Percentiles rank a stretch among this genome's conserved stretches.
phyloP scores from a whole-genome alignment of 2,329 filamentous ascomycete species.

The Ramichloridium luteum region DNA sequence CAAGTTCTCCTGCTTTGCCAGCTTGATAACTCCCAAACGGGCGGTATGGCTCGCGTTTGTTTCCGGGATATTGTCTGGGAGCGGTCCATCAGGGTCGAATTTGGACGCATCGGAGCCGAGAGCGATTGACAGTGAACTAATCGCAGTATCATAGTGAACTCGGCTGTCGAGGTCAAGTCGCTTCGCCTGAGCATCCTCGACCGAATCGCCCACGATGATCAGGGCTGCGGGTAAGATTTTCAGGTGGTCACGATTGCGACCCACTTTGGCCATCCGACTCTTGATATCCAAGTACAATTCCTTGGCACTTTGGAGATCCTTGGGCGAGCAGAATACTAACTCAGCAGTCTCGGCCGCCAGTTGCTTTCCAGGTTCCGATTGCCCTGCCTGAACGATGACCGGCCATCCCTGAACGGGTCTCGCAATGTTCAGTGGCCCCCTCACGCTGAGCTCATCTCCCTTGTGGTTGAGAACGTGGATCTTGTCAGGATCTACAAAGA shows the following conservation, averaged over 20 bases:
- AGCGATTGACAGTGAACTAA: slow-evolving; percentile 14
- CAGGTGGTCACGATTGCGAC: slow-evolving; percentile 13
- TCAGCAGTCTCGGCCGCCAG: slow-evolving; percentile 18
- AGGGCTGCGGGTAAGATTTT: slow-evolving; percentile 19
- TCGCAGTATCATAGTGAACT: slow-evolving; percentile 17
- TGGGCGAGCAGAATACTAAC: slow-evolving; percentile 16
- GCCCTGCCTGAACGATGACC: slow-evolving; percentile 19
- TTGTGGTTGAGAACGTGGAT: slow-evolving; percentile 42
- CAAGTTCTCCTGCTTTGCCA: slow-evolving; percentile 14
- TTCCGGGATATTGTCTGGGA: slow-evolving; percentile 14
- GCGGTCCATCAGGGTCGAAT: slow-evolving; percentile 14
- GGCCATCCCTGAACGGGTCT: slow-evolving; percentile 18
- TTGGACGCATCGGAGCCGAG: slow-evolving; percentile 15
- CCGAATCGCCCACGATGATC: slow-evolving; percentile 17
- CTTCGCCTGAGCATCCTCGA: slow-evolving; percentile 15
- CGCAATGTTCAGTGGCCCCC: slow-evolving; percentile 17
- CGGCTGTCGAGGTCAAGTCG: slow-evolving; percentile 15
- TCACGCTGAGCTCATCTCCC: slow-evolving; percentile 24
- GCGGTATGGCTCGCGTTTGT: slow-evolving; percentile 16
- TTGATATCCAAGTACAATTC: slow-evolving; percentile 18
- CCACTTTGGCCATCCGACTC: slow-evolving; percentile 10
- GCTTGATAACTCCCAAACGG: slow-evolving; percentile 11
- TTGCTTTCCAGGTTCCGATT: slow-evolving; percentile 17
- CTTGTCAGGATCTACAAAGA: slow-evolving; percentile 40
- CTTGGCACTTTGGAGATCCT: slow-evolving; percentile 14